These are phyloP conservation scores for Scheffersomyces amazonensis DNA, from an alignment of 805 yeast genomes.

Conservation along the genomic window DNA sequence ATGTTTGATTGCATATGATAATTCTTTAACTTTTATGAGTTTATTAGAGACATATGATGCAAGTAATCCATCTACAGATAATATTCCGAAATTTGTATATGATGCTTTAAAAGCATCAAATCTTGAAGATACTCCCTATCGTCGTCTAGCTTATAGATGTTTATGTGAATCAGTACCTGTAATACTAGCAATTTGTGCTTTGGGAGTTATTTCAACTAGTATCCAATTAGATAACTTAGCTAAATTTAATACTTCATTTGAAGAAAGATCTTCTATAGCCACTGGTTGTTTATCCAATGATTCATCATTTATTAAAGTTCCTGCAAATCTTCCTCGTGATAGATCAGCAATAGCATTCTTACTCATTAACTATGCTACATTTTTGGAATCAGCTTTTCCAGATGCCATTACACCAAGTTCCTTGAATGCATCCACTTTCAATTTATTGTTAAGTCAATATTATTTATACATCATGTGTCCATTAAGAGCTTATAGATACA, in stretches of 20 bases:
- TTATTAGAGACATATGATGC: conserved; percentile 10
- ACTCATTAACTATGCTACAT: conserved; percentile 19
- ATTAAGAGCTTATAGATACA: conserved; percentile 20
- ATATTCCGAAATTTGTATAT: conserved; percentile 7
- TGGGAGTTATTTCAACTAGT: conserved; percentile 29
- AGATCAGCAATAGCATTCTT: conserved; percentile 18
- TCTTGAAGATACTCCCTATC: conserved; percentile 14
- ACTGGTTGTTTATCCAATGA: conserved; percentile 17
- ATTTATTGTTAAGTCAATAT: conserved; percentile 25
- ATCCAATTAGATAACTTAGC: conserved; percentile 30
- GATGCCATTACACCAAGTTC: conserved; percentile 11
- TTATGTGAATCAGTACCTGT: conserved; percentile 24
- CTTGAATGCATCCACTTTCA: conserved; percentile 14
- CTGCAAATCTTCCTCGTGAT: conserved; percentile 12
- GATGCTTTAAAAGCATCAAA: conserved; percentile 11
- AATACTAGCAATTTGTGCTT: conserved; percentile 26
- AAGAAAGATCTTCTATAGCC: conserved; percentile 20
- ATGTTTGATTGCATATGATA: conserved; percentile 14
- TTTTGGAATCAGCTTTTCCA: conserved; percentile 21
- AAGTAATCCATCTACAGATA: conserved; percentile 3
- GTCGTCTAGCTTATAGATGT: conserved; percentile 15
- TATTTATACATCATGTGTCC: conserved; percentile 24
- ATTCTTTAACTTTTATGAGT: conserved; percentile 14
- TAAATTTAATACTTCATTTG: conserved; percentile 21
- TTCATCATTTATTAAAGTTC: conserved; percentile 5